Conservation (phyloP, 176 grass and related monocot species). For the Aegilops tauschii region DNA sequence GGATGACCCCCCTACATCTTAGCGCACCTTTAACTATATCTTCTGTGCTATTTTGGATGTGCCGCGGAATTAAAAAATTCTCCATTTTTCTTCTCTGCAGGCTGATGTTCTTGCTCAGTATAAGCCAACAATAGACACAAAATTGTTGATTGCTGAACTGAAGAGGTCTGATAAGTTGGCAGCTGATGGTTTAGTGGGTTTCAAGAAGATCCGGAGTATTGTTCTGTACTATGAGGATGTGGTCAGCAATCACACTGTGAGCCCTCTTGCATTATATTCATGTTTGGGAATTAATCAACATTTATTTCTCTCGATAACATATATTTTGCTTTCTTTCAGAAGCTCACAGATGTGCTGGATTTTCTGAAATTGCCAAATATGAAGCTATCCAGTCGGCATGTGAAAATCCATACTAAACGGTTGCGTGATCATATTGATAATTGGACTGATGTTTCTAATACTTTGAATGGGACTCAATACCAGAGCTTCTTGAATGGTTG, state of each 20-base stretch:
- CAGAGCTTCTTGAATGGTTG: constrained; percentile 60
- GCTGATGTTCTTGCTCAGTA: constrained; percentile 80
- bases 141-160: constrained; percentile 53
- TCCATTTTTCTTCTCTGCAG: constrained; percentile 37
- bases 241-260: constrained; percentile 62
- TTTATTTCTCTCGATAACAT: not conserved
- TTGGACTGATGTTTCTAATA: constrained; percentile 64
- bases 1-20: not conserved
- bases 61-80: constrained; percentile 5
- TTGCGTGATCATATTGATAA: constrained; percentile 75
- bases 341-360: constrained; percentile 71
- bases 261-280: constrained; percentile 17
- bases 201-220: constrained; percentile 66
- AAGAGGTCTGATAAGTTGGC: constrained; percentile 50
- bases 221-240: constrained; percentile 96
- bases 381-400: constrained; percentile 67
- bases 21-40: not conserved
- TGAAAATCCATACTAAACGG: constrained; percentile 84
- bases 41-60: not conserved
- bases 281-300: not conserved
- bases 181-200: constrained; percentile 58
- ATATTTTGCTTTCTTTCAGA: constrained; percentile 41
- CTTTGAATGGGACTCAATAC: constrained; percentile 63
- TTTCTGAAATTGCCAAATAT: constrained; percentile 75
- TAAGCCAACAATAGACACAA: constrained; percentile 68